Evolutionary conservation across 495 filamentous ascomycete genomes (phyloP), one percentile per base, ranked within the genome.

Genomic region (Aspergillus olivimuriae): DNA sequence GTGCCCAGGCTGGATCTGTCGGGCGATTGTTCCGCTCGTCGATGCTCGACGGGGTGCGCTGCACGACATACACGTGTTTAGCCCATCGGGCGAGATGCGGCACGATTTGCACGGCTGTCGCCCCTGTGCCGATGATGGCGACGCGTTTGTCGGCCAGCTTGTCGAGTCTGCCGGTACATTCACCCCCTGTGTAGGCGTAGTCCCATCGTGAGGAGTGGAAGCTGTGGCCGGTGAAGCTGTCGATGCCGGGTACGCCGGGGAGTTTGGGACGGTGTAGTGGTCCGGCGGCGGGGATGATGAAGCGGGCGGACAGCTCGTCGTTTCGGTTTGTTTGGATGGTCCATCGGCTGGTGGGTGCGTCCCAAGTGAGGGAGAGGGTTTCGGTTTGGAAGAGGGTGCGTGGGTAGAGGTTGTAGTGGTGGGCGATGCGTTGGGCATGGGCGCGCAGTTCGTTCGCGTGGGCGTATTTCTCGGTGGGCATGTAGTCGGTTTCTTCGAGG

Each of bases 401-500:
- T 0, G 8, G 8, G 3, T 34, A 21, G 2, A 51, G 38, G 0
- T 63, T 50, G 49, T 55, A 83, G 41, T 70, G 53, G 12, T 30
- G 2, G 26, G 43, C 60, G 36, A 69, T 53, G 0, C 41, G 49
- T 4, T 60, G 24, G 2, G 52, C 48, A 43, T 69, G 54, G 12
- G 21, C 43, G 7, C 45, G 51, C 9, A 69, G 39, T 39, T 69
- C 63, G 2, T 31, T 15, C 0, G 55, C 60, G 0, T n/a, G 16
- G 0, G 48, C 36, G 36, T 64, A 69, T 34, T 47, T 44, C 6
- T 69, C 61, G 18, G 51, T 65, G 1, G 78, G 79, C 37, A 80
- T 61, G 47, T 75, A 82, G 0, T 70, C 73, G 4, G 68, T 80
- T 53, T 81, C 78, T 34, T 82, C 78, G 9, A 83, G 56, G 9